Evolutionary conservation across 306 rosid genomes (phyloP), one percentile per base, ranked within the genome.

Genomic region (Corylus americana): DNA sequence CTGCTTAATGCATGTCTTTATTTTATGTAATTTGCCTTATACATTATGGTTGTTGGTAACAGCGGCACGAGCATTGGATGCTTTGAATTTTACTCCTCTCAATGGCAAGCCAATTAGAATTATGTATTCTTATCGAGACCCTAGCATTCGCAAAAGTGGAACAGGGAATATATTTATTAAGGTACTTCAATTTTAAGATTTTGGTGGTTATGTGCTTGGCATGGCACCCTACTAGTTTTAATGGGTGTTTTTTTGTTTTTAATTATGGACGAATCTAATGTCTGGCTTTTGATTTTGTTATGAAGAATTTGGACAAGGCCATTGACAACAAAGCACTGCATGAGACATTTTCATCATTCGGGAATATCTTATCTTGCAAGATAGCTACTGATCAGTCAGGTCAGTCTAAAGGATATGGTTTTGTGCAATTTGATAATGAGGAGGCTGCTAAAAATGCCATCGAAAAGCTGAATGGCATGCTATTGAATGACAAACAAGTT

Each of bases 261-360:
- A 51, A 16, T 67, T 67, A 0, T 50, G 77, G 59, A 5, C 50
- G 74, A 35, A 70, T 37, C 83, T 79, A 54, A 75, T 39, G 55
- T 80, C 18, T 31, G 62, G 47, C n/a, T 68, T 42, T 73, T 77
- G 59, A 17, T 81, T 45, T 18, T 35, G 82, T 67, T n/a, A 18
- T 73, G 87, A 94, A 90, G 93, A 90, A 92, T 89, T 85, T 92
- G 88, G 97, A 90, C 48, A 92, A 86, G 93, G 82, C 86, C 69
- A 92, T 85, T 84, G 93, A 92, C 57, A 90, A 88, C 89, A 86
- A 92, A 73, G 91, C 91, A 58, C 80, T 88, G 55, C 96, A 89
- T 61, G 94, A 92, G 13, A 88, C 96, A 4, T 91, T 89, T 86
- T 79, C 87, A 63, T 51, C 93, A 39, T 92, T 92, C 14, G 95